A percentile compares a stretch with the other conserved stretches of the same genome.
phyloP scores from a whole-genome alignment of 306 rosid species.

The Purshia tridentata region DNA sequence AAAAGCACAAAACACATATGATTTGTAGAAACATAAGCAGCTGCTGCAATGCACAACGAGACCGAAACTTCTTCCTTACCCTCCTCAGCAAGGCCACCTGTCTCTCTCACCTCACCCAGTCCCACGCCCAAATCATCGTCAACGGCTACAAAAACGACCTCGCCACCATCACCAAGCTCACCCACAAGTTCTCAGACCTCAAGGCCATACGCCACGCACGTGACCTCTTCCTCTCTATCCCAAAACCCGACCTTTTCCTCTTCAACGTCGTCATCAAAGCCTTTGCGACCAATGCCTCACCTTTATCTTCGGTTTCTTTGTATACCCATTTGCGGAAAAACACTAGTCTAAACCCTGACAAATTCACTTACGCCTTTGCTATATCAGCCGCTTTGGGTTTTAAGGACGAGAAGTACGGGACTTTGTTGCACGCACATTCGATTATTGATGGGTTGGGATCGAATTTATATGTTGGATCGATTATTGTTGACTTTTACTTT shows the following conservation, averaged over 20 bases:
- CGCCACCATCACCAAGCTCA: slow-evolving; percentile 76
- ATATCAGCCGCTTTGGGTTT: slow-evolving; percentile 53
- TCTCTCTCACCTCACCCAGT: slow-evolving; percentile 53
- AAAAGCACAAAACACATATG: slow-evolving; percentile 27
- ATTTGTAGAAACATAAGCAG: slow-evolving; percentile 29
- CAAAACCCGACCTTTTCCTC: slow-evolving; percentile 79
- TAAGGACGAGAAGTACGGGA: slow-evolving; percentile 41
- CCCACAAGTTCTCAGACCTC: slow-evolving; percentile 71
- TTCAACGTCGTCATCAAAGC: slow-evolving; percentile 75
- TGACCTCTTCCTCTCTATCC: slow-evolving; percentile 58
- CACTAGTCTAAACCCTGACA: slow-evolving; percentile 58
- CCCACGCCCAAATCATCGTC: slow-evolving; percentile 75
- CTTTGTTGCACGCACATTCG: slow-evolving; percentile 63
- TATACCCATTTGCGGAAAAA: slow-evolving; percentile 52
- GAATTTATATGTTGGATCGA: slow-evolving; percentile 64
- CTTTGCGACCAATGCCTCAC: slow-evolving; percentile 51
- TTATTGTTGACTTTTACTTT: slow-evolving; percentile 57
- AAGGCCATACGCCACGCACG: slow-evolving; percentile 63
- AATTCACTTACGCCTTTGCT: slow-evolving; percentile 63
- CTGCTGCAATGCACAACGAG: slow-evolving; percentile 15
- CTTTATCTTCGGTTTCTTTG: slow-evolving; percentile 54
- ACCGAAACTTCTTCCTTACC: slow-evolving; percentile 48
- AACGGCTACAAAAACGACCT: slow-evolving; percentile 68
- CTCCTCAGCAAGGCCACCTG: slow-evolving; percentile 49
- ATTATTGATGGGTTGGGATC: slow-evolving; percentile 60